These are phyloP conservation scores for Lindgomyces ingoldianus DNA, from an alignment of 495 filamentous ascomycete species.

Conservation along the genomic window DNA sequence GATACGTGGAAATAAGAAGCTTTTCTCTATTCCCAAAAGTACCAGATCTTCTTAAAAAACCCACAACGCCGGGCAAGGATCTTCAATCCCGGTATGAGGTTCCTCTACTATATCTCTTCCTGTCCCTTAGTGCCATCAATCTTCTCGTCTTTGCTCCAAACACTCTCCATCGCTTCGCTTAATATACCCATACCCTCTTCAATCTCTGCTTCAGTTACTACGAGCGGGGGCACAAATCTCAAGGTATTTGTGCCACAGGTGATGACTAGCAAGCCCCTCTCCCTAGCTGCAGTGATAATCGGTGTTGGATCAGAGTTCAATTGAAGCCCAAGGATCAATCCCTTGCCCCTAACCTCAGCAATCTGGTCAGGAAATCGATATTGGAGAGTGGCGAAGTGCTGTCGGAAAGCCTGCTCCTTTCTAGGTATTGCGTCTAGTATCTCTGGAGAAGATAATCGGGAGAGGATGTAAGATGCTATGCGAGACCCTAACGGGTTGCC, in stretches of 20 bases:
- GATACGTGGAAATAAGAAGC: too few species aligned
- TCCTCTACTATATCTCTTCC: constrained; percentile 39
- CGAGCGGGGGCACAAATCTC: constrained; percentile 50
- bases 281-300: constrained; percentile 79
- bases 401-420: constrained; percentile 65
- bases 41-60: too few species aligned
- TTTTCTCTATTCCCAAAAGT: too few species aligned
- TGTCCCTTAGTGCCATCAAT: constrained; percentile 41
- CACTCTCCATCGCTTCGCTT: constrained; percentile 70
- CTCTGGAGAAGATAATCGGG: constrained; percentile 64
- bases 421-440: constrained; percentile 64
- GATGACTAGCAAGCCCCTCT: constrained; percentile 86
- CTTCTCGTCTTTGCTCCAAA: constrained; percentile 37
- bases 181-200: constrained; percentile 72
- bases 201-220: constrained; percentile 75
- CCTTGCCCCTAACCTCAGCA: constrained; percentile 76
- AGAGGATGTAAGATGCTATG: constrained; percentile 79
- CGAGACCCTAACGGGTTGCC: constrained; percentile 89
- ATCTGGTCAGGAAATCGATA: constrained; percentile 70
- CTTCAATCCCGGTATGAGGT: too few species aligned
- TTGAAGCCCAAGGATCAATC: constrained; percentile 84
- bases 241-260: constrained; percentile 77
- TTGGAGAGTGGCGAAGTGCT: constrained; percentile 64
- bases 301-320: constrained; percentile 66
- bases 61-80: too few species aligned